Evolutionary conservation across 1,284 basidiomycete genomes (phyloP), one percentile per base, ranked within the genome.

Genomic region (Tausonia pullulans): DNA sequence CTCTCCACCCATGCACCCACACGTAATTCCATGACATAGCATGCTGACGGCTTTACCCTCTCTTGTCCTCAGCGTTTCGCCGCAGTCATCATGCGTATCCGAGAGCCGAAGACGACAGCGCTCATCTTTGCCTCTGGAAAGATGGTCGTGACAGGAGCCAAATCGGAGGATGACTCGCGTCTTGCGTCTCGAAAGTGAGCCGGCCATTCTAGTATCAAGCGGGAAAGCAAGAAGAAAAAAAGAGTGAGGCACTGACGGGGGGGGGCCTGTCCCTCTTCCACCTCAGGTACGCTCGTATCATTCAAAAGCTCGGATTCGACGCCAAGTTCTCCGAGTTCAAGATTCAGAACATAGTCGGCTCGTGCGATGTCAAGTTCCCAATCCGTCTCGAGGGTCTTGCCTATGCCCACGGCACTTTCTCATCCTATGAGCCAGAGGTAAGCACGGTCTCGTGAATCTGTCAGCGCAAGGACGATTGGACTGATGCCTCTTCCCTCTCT

Each of bases 251-350:
- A 27, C 27, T 27, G 27, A 27, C 27, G 27, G 27, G 27, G 27
- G 27, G 27, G 27, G 27, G 27, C 27, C 27, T 27, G 27, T 27
- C 27, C 27, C 49, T 58, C 49, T 41, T 14, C 27, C 9, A 45
- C 53, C 44, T 45, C 45, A 66, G 65, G 52, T 98, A 98, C 77
- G 96, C 96, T 58, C 88, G 96, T 67, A 99, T 98, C 74, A 95
- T 99, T 60, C 96, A 98, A 80, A 98, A 99, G 79, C 87, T 98
- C 55, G 96, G 96, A 49, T 98, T 99, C 77, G 95, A 98, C 70
- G 94, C 96, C 73, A 97, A 98, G 80, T 98, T 98, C 76, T 92
- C 90, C 63, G 95, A 99, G 79, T 98, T 98, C 82, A 99, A 98
- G 81, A 98, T 98, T 64, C 95, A 98, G 81, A 99, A 98, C 77